Conservation (phyloP, 768 basidiomycete species). For the Pisolithus marmoratus region DNA sequence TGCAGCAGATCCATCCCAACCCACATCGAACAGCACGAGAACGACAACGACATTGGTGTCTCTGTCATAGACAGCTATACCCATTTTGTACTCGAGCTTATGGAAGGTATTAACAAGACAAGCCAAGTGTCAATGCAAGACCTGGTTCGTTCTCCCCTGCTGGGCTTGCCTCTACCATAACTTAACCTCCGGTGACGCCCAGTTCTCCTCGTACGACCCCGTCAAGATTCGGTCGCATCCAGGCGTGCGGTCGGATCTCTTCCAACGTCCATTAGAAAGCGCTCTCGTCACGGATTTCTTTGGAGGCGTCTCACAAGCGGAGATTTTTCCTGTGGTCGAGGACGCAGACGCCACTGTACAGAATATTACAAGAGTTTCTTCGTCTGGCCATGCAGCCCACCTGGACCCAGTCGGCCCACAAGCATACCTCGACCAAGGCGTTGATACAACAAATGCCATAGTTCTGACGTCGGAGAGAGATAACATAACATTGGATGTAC, state of each 20-base stretch:
- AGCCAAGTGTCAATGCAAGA: conserved; percentile 75
- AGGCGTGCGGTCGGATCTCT: conserved; percentile 86
- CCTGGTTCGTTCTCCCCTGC: conserved; percentile 48
- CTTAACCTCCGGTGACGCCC: conserved; percentile 6
- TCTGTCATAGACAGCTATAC: conserved; percentile 95
- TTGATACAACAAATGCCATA: not conserved
- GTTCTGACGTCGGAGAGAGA: not conserved
- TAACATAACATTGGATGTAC: conserved; percentile 8
- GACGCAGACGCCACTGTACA: not conserved
- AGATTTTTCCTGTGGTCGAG: conserved; percentile 39
- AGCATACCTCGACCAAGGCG: not conserved
- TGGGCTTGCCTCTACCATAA: not conserved
- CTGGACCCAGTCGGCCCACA: not conserved
- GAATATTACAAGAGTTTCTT: not conserved
- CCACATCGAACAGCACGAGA: conserved; percentile 61
- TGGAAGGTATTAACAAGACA: conserved; percentile 93
- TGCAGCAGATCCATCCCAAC: not conserved
- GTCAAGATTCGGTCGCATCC: conserved; percentile 75
- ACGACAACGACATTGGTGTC: conserved; percentile 91
- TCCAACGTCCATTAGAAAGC: conserved; percentile 56
- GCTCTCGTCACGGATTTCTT: conserved; percentile 79
- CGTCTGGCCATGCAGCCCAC: not conserved
- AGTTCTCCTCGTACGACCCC: conserved; percentile 81
- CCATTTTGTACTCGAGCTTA: conserved; percentile 83
- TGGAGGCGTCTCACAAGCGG: conserved; percentile 82